phyloP scores from a whole-genome alignment of 1,284 basidiomycete species.

The Malassezia brasiliensis region DNA sequence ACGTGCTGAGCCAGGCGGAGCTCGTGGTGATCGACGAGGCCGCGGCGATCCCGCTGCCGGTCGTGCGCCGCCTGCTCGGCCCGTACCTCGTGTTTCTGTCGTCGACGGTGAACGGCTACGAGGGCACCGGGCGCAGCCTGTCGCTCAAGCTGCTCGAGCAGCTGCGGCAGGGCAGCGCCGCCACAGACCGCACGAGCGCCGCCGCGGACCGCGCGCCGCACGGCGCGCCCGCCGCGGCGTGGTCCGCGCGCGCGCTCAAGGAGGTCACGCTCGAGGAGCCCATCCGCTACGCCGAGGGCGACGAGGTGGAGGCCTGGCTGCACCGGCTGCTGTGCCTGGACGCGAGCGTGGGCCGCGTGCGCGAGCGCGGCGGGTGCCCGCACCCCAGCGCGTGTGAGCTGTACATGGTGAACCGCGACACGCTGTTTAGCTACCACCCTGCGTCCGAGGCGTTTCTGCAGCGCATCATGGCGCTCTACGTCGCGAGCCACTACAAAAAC shows the following conservation, averaged over 20 bases:
- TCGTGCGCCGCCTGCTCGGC: slow-evolving; percentile 87
- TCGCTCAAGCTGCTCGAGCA: slow-evolving; percentile 97
- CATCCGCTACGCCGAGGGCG: slow-evolving; percentile 79
- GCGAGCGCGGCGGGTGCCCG: slow-evolving; percentile 51
- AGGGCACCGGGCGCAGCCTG: slow-evolving; percentile 92
- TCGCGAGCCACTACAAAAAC: slow-evolving; percentile 97
- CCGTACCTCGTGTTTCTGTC: slow-evolving; percentile 98
- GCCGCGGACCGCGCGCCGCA: slow-evolving; percentile 50
- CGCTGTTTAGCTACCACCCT: slow-evolving; percentile 92
- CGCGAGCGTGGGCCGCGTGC: too few species aligned
- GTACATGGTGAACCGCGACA: slow-evolving; percentile 91
- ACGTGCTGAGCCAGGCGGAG: slow-evolving; percentile 94
- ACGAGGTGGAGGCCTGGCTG: slow-evolving; percentile 89
- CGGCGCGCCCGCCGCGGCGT: slow-evolving; percentile 54
- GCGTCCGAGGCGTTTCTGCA: slow-evolving; percentile 94
- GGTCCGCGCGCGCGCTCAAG: slow-evolving; percentile 63
- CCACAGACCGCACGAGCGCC: slow-evolving; percentile 52
- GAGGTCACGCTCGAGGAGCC: slow-evolving; percentile 93
- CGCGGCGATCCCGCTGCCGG: slow-evolving; percentile 88
- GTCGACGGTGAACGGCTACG: slow-evolving; percentile 97
- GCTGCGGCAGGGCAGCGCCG: slow-evolving; percentile 61
- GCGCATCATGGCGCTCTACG: slow-evolving; percentile 95
- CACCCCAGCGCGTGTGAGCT: slow-evolving; percentile 89
- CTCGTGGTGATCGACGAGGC: slow-evolving; percentile 97
- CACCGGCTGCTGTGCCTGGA: slow-evolving; percentile 85